These are phyloP conservation scores for Penicillium maclennaniae DNA, from an alignment of 495 filamentous ascomycete species.

Conservation along the genomic window DNA sequence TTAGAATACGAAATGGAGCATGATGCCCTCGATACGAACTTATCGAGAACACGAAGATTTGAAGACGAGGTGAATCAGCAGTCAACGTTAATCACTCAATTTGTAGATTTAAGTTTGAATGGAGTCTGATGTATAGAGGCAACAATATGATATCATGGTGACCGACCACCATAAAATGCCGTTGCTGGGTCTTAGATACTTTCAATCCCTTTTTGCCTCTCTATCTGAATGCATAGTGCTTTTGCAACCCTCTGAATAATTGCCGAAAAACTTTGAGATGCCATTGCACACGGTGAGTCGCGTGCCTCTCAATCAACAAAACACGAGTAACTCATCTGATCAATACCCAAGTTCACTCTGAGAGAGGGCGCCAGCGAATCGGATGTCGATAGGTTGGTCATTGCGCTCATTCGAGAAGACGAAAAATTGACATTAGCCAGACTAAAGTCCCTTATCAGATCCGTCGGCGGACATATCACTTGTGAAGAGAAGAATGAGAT, in stretches of 20 bases:
- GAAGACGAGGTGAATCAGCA: too few species aligned
- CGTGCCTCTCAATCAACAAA: not conserved
- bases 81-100: too few species aligned
- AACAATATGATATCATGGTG: conserved; percentile 9
- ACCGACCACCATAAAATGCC: not conserved
- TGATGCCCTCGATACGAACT: too few species aligned
- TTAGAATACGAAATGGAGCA: too few species aligned
- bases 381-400: conserved; percentile 3
- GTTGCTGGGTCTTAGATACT: too few species aligned
- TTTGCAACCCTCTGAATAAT: not conserved
- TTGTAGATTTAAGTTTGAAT: not conserved
- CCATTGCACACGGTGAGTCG: conserved; percentile 3
- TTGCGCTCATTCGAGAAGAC: not conserved
- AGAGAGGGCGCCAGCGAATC: not conserved
- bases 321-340: not conserved
- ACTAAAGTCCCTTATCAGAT: conserved; percentile 5
- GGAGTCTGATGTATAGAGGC: not conserved
- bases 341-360: not conserved
- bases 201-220: not conserved
- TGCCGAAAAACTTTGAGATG: not conserved
- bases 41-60: too few species aligned
- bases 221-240: not conserved
- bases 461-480: conserved; percentile 8
- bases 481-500: conserved; percentile 1
- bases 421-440: not conserved